phyloP scores from a whole-genome alignment of 306 rosid genomes.

The Acacia confusa region DNA sequence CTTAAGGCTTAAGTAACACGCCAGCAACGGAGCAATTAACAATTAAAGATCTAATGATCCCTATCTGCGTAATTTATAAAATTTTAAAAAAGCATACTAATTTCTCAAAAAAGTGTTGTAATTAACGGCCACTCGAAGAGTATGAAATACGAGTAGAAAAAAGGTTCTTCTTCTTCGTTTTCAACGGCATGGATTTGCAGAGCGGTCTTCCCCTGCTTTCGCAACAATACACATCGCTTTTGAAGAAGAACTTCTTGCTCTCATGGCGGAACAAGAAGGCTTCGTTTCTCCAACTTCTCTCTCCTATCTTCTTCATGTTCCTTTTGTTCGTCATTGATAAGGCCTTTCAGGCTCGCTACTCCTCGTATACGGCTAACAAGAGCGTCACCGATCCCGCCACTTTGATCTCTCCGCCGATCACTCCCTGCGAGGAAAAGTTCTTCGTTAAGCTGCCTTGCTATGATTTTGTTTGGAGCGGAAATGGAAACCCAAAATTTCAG shows the following conservation, averaged over 20 bases:
- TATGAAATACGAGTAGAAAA: too few species aligned
- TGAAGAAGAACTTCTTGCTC: constrained; percentile 61
- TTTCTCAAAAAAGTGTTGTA: background rate
- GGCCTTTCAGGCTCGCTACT: constrained; percentile 46
- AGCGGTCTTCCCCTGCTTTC: constrained; percentile 49
- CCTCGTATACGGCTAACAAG: constrained; percentile 29
- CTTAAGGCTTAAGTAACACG: background rate
- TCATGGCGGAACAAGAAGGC: constrained; percentile 72
- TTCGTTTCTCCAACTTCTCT: constrained; percentile 52
- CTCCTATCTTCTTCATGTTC: constrained; percentile 67
- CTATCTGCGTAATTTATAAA: too few species aligned
- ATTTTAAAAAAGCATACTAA: too few species aligned
- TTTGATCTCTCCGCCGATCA: constrained; percentile 41
- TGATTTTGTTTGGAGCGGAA: constrained; percentile 83
- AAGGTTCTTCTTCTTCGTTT: background rate
- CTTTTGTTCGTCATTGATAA: constrained; percentile 63
- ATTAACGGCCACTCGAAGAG: background rate
- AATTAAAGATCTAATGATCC: background rate
- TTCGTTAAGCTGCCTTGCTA: constrained; percentile 60
- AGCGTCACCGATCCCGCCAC: constrained; percentile 43
- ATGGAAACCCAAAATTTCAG: constrained; percentile 35
- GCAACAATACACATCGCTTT: constrained; percentile 60
- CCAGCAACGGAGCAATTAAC: background rate
- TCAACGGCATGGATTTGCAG: constrained; percentile 35
- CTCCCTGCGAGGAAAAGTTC: constrained; percentile 71